phyloP scores from a whole-genome alignment of 768 basidiomycete genomes.

The Tulasnella sp. region DNA sequence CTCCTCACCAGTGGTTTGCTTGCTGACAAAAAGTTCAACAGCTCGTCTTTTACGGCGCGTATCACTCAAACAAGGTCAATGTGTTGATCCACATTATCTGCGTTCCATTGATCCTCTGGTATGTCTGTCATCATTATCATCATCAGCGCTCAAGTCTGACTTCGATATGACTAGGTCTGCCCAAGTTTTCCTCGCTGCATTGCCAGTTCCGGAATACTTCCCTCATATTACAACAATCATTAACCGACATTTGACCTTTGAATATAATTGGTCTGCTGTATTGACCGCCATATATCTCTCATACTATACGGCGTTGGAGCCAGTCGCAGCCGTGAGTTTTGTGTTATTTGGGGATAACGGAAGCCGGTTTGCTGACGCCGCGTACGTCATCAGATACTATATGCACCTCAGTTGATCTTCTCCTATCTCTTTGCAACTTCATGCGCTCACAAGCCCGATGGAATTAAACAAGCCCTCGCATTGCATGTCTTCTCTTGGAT shows the following conservation, averaged over 20 bases:
- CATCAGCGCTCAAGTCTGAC: not conserved
- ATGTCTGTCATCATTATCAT: conserved; percentile 16
- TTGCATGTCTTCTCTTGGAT: conserved; percentile 72
- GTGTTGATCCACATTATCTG: conserved; percentile 74
- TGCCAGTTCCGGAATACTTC: conserved; percentile 43
- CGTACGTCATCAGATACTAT: too few species aligned
- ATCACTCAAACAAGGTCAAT: conserved; percentile 75
- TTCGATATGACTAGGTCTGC: conserved; percentile 13
- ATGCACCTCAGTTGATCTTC: conserved; percentile 54
- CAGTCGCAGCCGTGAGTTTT: conserved; percentile 62
- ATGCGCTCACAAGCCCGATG: conserved; percentile 38
- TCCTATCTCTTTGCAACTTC: conserved; percentile 61
- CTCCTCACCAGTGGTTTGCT: too few species aligned
- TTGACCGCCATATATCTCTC: conserved; percentile 43
- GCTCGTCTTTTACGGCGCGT: conserved; percentile 89
- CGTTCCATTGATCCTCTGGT: conserved; percentile 79
- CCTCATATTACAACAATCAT: conserved; percentile 39
- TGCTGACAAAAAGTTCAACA: too few species aligned
- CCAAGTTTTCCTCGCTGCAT: conserved; percentile 19
- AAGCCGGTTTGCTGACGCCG: too few species aligned
- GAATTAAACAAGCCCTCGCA: conserved; percentile 39
- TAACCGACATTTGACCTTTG: conserved; percentile 53
- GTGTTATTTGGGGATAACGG: too few species aligned
- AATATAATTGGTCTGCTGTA: conserved; percentile 54
- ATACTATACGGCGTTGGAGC: conserved; percentile 77